Conservation (phyloP, 2,329 filamentous ascomycete species). For the Neopestalotiopsis sp. region DNA sequence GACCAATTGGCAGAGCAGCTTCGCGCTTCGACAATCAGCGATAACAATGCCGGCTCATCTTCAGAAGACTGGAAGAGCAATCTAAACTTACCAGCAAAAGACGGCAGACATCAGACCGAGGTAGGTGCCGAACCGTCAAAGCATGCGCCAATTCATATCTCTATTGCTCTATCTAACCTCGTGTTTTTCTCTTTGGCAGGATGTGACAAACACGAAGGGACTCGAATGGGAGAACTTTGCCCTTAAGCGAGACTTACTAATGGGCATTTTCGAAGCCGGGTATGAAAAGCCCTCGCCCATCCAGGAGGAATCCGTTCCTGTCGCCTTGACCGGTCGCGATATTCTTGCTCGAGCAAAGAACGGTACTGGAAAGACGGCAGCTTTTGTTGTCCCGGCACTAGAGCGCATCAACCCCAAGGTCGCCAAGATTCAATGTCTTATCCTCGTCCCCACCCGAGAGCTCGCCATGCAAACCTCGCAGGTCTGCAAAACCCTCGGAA, state of each 20-base stretch:
- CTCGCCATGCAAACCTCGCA: slow-evolving; percentile 98
- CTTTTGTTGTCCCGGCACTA: slow-evolving; percentile 94
- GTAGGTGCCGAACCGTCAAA: slow-evolving; percentile 46
- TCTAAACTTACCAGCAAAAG: slow-evolving; percentile 74
- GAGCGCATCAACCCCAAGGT: slow-evolving; percentile 97
- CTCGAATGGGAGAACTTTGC: slow-evolving; percentile 97
- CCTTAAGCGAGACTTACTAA: slow-evolving; percentile 92
- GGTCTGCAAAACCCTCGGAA: slow-evolving; percentile 97
- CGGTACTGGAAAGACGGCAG: slow-evolving; percentile 96
- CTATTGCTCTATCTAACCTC: not conserved
- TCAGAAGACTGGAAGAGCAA: slow-evolving; percentile 74
- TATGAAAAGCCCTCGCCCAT: slow-evolving; percentile 99
- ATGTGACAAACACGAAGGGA: slow-evolving; percentile 98
- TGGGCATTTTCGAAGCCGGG: slow-evolving; percentile 99
- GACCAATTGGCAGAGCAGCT: slow-evolving; percentile 36
- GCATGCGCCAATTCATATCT: not conserved
- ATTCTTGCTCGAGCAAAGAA: slow-evolving; percentile 98
- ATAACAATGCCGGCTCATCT: slow-evolving; percentile 38
- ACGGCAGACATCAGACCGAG: slow-evolving; percentile 82
- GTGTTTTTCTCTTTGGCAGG: slow-evolving; percentile 53
- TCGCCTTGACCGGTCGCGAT: slow-evolving; percentile 92
- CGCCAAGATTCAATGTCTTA: slow-evolving; percentile 93
- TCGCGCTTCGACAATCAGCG: slow-evolving; percentile 48
- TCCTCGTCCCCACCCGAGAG: slow-evolving; percentile 95
- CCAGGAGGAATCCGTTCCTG: slow-evolving; percentile 98